Evolutionary conservation across 371 early-diverging fungal genomes (phyloP).

Genomic region (Coelomomyces lativittatus): DNA sequence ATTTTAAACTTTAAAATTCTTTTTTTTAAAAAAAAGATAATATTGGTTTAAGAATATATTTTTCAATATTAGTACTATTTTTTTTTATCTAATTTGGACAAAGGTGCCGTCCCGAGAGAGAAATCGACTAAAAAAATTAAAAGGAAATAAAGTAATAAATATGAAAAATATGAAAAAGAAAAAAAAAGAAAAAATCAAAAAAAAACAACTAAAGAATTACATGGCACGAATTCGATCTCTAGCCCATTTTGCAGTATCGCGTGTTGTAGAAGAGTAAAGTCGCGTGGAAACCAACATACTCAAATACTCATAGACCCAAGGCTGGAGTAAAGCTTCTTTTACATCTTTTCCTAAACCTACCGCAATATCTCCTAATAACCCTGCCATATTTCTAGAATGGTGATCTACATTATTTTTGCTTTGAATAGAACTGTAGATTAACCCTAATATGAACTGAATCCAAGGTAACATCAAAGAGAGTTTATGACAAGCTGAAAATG

Average conservation of each 20-base stretch:
- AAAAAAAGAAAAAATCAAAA: neutral
- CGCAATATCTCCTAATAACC: neutral
- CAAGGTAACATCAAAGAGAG: neutral
- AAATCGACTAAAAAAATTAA: neutral
- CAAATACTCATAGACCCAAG: neutral
- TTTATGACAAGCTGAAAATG: constrained; percentile 50
- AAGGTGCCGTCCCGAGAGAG: too few species aligned
- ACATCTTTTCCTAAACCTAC: neutral
- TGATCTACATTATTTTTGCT: neutral
- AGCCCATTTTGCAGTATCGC: neutral
- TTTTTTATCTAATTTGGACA: too few species aligned
- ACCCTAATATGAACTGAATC: neutral
- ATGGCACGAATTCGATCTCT: neutral
- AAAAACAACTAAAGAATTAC: neutral
- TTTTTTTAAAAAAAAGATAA: too few species aligned
- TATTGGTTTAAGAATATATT: too few species aligned
- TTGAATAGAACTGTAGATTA: neutral
- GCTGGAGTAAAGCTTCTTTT: neutral
- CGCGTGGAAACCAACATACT: neutral
- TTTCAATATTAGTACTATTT: too few species aligned
- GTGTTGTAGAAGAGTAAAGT: neutral
- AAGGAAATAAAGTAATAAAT: neutral
- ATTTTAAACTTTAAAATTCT: too few species aligned
- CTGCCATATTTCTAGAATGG: neutral
- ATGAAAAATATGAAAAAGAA: neutral